Conservation (phyloP, 495 filamentous ascomycete species). For the Patellaria atrata region DNA sequence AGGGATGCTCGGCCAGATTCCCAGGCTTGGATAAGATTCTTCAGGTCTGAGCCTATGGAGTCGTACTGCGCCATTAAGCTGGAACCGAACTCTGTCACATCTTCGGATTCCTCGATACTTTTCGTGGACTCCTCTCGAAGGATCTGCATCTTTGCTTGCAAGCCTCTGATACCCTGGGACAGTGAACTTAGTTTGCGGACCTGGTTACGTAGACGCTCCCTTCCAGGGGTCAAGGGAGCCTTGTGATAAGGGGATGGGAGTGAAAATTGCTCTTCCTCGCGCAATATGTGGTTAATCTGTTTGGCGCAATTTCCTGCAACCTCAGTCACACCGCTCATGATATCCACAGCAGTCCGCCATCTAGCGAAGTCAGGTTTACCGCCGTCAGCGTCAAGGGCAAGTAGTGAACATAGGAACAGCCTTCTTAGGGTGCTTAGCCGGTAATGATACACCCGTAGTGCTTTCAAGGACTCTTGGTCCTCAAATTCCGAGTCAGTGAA, state of each 20-base stretch:
- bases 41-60: slow-evolving; percentile 77
- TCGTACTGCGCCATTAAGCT: slow-evolving; percentile 82
- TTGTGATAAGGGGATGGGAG: slow-evolving; percentile 52
- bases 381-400: slow-evolving; percentile 79
- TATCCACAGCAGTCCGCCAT: slow-evolving; percentile 68
- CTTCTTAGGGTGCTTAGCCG: slow-evolving; percentile 68
- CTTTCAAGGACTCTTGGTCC: slow-evolving; percentile 62
- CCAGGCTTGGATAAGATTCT: slow-evolving; percentile 77
- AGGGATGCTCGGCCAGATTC: slow-evolving; percentile 68
- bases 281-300: slow-evolving; percentile 54
- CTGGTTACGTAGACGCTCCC: slow-evolving; percentile 70
- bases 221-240: slow-evolving; percentile 53
- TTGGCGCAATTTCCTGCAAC: slow-evolving; percentile 39
- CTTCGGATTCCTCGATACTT: slow-evolving; percentile 56
- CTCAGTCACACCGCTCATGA: slow-evolving; percentile 47
- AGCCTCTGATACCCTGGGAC: slow-evolving; percentile 75
- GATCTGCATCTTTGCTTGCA: slow-evolving; percentile 91
- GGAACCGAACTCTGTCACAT: slow-evolving; percentile 56
- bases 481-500: slow-evolving; percentile 49
- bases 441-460: slow-evolving; percentile 62
- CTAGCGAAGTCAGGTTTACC: slow-evolving; percentile 61
- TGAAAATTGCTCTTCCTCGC: slow-evolving; percentile 53
- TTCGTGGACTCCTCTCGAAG: slow-evolving; percentile 78
- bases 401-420: slow-evolving; percentile 68
- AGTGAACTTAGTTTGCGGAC: slow-evolving; percentile 73